phyloP scores from a whole-genome alignment of 768 basidiomycete genomes.

The Collybiopsis luxurians region DNA sequence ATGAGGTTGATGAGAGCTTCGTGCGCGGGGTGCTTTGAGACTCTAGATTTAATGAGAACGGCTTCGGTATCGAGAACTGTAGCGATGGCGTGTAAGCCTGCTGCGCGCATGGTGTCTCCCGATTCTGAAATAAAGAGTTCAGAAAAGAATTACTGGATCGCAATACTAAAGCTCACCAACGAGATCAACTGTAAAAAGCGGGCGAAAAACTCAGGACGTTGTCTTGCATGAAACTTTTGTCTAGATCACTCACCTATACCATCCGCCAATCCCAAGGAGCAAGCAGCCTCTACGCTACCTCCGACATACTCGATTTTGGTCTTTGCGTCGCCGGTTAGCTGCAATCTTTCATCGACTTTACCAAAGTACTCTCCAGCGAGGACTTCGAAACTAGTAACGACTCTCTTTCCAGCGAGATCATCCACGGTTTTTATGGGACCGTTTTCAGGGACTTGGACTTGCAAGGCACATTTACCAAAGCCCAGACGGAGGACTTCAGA shows the following conservation, averaged over 20 bases:
- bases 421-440: conserved; percentile 68
- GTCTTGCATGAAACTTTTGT: background rate
- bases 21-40: conserved; percentile 60
- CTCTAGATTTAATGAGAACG: conserved; percentile 83
- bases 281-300: conserved; percentile 97
- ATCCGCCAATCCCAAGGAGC: conserved; percentile 93
- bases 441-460: conserved; percentile 87
- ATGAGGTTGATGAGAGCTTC: conserved; percentile 72
- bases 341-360: conserved; percentile 52
- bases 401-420: conserved; percentile 83
- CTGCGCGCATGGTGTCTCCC: conserved; percentile 99
- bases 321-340: conserved; percentile 48
- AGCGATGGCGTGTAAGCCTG: conserved; percentile 90
- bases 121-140: conserved; percentile 60
- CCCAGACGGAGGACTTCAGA: conserved; percentile 80
- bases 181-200: conserved; percentile 70
- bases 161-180: conserved; percentile 63
- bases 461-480: conserved; percentile 88
- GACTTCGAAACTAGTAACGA: conserved; percentile 96
- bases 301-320: conserved; percentile 95
- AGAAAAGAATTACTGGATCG: background rate
- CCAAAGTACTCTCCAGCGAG: conserved; percentile 78
- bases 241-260: conserved; percentile 73
- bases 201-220: background rate
- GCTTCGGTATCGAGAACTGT: conserved; percentile 87